Evolutionary conservation across 176 grass and related monocot genomes (phyloP).

Genomic region (Oryza coarctata): DNA sequence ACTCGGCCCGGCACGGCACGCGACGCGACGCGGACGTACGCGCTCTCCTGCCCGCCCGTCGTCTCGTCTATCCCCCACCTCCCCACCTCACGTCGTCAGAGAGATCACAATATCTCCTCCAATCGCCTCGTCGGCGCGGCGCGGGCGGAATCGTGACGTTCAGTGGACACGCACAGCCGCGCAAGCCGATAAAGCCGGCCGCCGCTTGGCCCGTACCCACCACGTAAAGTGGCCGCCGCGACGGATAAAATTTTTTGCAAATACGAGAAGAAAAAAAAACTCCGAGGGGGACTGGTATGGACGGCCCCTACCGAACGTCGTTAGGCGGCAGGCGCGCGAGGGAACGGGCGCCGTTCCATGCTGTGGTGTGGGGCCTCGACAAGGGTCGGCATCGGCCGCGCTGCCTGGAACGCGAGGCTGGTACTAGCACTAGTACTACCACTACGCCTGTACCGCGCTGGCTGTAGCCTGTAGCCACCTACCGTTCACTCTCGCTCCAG

Average conservation of each 20-base stretch:
- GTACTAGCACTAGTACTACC: not conserved
- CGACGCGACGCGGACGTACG: not conserved
- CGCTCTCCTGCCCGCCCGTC: not conserved
- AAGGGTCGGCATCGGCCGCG: slow-evolving; percentile 43
- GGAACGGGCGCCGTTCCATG: not conserved
- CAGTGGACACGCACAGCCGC: not conserved
- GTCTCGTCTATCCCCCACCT: not conserved
- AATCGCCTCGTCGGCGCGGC: slow-evolving; percentile 46
- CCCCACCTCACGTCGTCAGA: not conserved
- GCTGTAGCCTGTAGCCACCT: not conserved
- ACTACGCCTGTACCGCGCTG: not conserved
- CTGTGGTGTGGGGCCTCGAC: not conserved
- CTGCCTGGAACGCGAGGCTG: slow-evolving; percentile 15
- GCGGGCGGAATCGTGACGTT: slow-evolving; percentile 20
- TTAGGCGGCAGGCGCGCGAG: slow-evolving; percentile 2
- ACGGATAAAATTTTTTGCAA: not conserved
- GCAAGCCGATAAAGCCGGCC: slow-evolving; percentile 28
- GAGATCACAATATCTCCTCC: slow-evolving; percentile 7
- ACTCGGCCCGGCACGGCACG: not conserved
- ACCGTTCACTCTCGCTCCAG: not conserved
- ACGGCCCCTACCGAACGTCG: no score
- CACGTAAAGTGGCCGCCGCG: slow-evolving; percentile 48
- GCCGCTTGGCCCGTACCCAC: slow-evolving; percentile 39
- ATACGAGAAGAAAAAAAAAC: not conserved
- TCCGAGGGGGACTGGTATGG: slow-evolving; percentile 29